These are phyloP conservation scores for Parathielavia hyrcaniae DNA, from an alignment of 495 filamentous ascomycete genomes.

Conservation along the genomic window DNA sequence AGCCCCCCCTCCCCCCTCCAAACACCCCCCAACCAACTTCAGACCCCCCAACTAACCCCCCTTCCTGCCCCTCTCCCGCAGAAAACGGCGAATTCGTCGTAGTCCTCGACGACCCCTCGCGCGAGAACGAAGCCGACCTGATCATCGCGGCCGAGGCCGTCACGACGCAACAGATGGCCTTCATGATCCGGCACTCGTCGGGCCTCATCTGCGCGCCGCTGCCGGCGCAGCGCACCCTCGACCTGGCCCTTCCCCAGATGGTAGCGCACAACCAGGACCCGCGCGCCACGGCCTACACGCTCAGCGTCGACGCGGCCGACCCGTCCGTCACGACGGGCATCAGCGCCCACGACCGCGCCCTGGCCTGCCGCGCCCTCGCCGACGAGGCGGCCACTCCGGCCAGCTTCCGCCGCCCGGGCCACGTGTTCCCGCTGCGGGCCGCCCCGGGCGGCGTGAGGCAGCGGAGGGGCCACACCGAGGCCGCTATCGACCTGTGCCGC, in stretches of 20 bases:
- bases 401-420: constrained; percentile 76
- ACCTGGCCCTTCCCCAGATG: constrained; percentile 83
- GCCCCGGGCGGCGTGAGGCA: constrained; percentile 72
- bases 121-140: constrained; percentile 97
- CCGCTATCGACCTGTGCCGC: constrained; percentile 79
- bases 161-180: constrained; percentile 87
- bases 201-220: constrained; percentile 88
- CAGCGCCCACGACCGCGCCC: constrained; percentile 75
- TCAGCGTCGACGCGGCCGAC: constrained; percentile 72
- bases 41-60: constrained; percentile 9
- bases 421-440: constrained; percentile 81
- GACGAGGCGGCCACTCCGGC: constrained; percentile 50
- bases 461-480: constrained; percentile 85
- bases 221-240: constrained; percentile 54
- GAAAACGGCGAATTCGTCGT: constrained; percentile 85
- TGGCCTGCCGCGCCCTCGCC: constrained; percentile 76
- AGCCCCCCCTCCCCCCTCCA: constrained; percentile 9
- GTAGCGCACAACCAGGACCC: constrained; percentile 74
- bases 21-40: constrained; percentile 2
- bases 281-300: constrained; percentile 85
- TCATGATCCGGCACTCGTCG: constrained; percentile 84
- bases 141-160: constrained; percentile 86
- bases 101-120: constrained; percentile 79
- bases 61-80: neutral
- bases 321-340: constrained; percentile 81